These are phyloP conservation scores for Coemansia sp. DNA, from an alignment of 192 early-diverging fungal genomes.

Conservation along the genomic window DNA sequence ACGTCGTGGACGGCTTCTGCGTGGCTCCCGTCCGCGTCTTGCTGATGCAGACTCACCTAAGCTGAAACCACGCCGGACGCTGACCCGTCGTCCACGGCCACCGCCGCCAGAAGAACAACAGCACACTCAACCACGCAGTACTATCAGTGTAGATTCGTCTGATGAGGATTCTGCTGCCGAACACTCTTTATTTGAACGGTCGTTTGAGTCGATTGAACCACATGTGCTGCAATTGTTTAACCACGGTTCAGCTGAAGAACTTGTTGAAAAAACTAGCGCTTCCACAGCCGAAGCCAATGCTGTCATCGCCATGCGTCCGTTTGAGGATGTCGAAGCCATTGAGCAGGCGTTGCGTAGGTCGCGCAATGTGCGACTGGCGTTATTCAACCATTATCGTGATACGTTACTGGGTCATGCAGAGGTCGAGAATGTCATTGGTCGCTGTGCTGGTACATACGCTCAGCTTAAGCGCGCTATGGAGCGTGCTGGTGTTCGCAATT, in stretches of 20 bases:
- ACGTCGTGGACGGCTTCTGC: slow-evolving; percentile 25
- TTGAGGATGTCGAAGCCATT: slow-evolving; percentile 56
- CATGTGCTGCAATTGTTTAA: slow-evolving; percentile 47
- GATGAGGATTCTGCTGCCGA: slow-evolving; percentile 31
- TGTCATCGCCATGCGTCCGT: slow-evolving; percentile 59
- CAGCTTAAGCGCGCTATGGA: slow-evolving; percentile 39
- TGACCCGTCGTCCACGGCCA: slow-evolving; percentile 7
- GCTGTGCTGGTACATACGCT: slow-evolving; percentile 48
- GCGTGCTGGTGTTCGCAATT: slow-evolving; percentile 26
- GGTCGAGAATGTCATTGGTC: slow-evolving; percentile 51
- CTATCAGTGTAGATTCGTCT: slow-evolving; percentile 10
- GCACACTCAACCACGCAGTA: no score
- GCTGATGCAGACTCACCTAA: slow-evolving; percentile 1
- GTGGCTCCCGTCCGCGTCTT: slow-evolving; percentile 15
- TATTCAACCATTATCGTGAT: slow-evolving; percentile 53
- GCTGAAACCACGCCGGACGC: slow-evolving; percentile 12
- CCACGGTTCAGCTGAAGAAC: slow-evolving; percentile 18
- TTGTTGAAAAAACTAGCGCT: slow-evolving; percentile 37
- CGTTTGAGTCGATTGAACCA: slow-evolving; percentile 35
- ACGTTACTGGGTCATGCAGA: slow-evolving; percentile 46
- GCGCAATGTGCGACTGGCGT: slow-evolving; percentile 62
- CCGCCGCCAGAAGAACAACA: background rate
- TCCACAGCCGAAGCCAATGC: slow-evolving; percentile 34
- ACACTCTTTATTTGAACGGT: slow-evolving; percentile 8
- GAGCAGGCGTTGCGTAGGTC: slow-evolving; percentile 54